phyloP scores from a whole-genome alignment of 306 rosid genomes.

The Luffa aegyptiaca region DNA sequence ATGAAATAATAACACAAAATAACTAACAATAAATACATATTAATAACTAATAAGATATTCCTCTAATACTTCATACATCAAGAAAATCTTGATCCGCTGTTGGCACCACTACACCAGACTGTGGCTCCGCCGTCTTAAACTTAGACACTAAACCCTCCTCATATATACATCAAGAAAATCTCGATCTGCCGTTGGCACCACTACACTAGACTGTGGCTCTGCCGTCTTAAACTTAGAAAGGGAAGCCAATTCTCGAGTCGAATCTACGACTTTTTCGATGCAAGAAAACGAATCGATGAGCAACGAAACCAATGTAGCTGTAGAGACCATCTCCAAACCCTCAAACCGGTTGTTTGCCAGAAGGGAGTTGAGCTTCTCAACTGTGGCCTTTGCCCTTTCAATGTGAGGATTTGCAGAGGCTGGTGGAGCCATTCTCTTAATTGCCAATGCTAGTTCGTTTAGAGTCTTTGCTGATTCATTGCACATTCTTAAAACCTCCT shows the following conservation, averaged over 20 bases:
- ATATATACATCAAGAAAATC: background rate
- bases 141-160: background rate
- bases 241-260: conserved; percentile 19
- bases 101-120: no score
- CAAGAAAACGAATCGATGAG: conserved; percentile 25
- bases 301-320: background rate
- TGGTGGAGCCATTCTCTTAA: conserved; percentile 46
- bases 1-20: no score
- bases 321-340: background rate
- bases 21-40: no score
- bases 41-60: no score
- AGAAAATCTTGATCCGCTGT: no score
- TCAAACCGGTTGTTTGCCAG: background rate
- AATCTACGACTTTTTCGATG: conserved; percentile 19
- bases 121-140: no score
- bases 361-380: background rate
- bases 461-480: conserved; percentile 48
- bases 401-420: conserved; percentile 26
- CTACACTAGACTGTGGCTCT: no score
- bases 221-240: conserved; percentile 16
- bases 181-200: no score
- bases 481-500: conserved; percentile 46
- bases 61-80: no score
- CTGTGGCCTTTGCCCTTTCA: background rate
- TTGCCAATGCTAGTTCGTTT: conserved; percentile 36